Conservation (phyloP, 2,329 filamentous ascomycete genomes). For the Saccharata proteae region DNA sequence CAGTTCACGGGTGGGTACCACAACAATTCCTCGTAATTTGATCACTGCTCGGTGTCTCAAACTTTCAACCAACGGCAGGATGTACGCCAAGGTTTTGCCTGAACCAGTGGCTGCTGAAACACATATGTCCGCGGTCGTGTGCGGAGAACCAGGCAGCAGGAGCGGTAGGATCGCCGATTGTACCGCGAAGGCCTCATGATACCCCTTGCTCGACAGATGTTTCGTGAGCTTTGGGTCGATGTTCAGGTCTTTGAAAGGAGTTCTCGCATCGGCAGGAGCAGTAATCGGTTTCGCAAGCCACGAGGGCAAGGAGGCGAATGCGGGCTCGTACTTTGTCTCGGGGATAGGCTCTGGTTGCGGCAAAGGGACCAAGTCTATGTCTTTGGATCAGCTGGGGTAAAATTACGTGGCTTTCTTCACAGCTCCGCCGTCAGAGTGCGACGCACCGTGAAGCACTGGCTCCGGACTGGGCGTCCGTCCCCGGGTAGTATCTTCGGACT, state of each 20-base stretch:
- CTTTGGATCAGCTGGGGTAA: too few species aligned
- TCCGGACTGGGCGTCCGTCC: conserved; percentile 13
- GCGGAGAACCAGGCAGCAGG: conserved; percentile 52
- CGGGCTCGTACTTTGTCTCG: conserved; percentile 45
- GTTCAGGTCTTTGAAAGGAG: conserved; percentile 52
- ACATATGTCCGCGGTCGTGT: conserved; percentile 64
- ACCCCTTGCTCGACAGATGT: conserved; percentile 55
- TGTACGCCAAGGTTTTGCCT: conserved; percentile 87
- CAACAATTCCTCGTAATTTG: conserved; percentile 63
- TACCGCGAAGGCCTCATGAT: conserved; percentile 62
- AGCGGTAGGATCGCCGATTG: conserved; percentile 72
- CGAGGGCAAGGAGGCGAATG: conserved; percentile 64
- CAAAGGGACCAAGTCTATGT: conserved; percentile 59
- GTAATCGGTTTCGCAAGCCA: conserved; percentile 73
- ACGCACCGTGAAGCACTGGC: conserved; percentile 41
- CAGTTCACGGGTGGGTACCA: conserved; percentile 83
- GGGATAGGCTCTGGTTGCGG: conserved; percentile 61
- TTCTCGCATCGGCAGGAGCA: conserved; percentile 47
- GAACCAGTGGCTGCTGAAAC: conserved; percentile 91
- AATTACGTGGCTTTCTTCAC: not conserved
- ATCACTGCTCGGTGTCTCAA: conserved; percentile 54
- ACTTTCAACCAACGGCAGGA: conserved; percentile 71
- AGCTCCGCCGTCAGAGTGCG: conserved; percentile 1
- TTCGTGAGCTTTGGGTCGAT: conserved; percentile 49
- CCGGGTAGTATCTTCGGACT: conserved; percentile 11